These are phyloP conservation scores for Fraxinus anomala DNA, from an alignment of 257 asterid species.

Conservation along the genomic window DNA sequence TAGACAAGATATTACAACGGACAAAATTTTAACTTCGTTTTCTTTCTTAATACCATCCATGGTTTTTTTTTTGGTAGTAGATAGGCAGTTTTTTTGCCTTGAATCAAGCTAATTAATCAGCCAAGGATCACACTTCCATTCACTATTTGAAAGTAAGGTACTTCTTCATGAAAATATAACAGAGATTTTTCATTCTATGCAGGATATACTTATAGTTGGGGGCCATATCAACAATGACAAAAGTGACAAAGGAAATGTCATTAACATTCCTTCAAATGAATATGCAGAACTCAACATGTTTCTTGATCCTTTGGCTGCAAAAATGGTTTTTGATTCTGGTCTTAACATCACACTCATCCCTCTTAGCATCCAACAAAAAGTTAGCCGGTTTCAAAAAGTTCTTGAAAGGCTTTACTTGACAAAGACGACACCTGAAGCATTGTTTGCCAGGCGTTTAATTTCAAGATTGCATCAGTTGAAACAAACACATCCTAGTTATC, in stretches of 20 bases:
- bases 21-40: not conserved
- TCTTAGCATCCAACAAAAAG: slow-evolving; percentile 54
- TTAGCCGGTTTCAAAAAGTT: slow-evolving; percentile 35
- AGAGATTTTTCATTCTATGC: slow-evolving; percentile 22
- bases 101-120: not conserved
- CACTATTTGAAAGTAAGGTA: not conserved
- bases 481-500: slow-evolving; percentile 48
- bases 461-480: slow-evolving; percentile 55
- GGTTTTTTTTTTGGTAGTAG: not conserved
- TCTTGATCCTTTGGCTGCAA: slow-evolving; percentile 84
- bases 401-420: slow-evolving; percentile 34
- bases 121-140: not conserved
- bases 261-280: slow-evolving; percentile 56
- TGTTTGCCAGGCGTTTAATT: slow-evolving; percentile 46
- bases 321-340: slow-evolving; percentile 51
- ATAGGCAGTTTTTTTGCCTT: not conserved
- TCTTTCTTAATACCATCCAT: not conserved
- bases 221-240: slow-evolving; percentile 50
- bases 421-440: slow-evolving; percentile 65
- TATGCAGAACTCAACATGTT: slow-evolving; percentile 77
- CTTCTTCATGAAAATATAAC: not conserved
- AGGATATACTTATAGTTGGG: slow-evolving; percentile 76
- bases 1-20: too few species aligned
- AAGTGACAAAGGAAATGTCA: slow-evolving; percentile 60
- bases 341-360: slow-evolving; percentile 71